Percentiles rank a stretch among this genome's conserved stretches.
Conservation (phyloP, 345 rosid genomes). For the Mallotus nudiflorus region DNA sequence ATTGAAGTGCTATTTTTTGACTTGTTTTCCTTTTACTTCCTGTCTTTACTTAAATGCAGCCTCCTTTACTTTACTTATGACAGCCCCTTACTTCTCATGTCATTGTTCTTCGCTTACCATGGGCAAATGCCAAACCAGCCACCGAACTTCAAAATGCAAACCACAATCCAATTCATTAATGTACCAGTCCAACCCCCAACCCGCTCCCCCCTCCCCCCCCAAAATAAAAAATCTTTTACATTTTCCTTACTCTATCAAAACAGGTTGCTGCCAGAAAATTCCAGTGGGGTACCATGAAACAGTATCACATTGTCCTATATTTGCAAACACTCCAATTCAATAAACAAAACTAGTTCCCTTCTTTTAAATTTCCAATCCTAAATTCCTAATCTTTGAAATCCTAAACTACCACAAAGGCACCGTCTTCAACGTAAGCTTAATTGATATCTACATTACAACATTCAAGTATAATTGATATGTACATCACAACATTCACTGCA, state of each 20-base stretch:
- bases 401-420: background rate
- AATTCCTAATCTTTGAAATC: background rate
- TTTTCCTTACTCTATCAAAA: too few species aligned
- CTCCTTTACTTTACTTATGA: too few species aligned
- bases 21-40: too few species aligned
- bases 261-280: too few species aligned
- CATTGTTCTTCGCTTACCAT: background rate
- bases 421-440: too few species aligned
- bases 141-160: background rate
- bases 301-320: background rate
- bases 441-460: too few species aligned
- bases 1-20: too few species aligned
- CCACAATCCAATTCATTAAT: background rate
- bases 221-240: too few species aligned
- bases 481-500: background rate
- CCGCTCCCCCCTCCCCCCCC: too few species aligned
- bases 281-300: too few species aligned
- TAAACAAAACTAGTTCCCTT: background rate
- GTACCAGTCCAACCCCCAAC: background rate
- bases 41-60: too few species aligned
- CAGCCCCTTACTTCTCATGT: too few species aligned
- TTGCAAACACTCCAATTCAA: background rate
- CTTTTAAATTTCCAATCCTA: background rate
- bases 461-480: background rate
- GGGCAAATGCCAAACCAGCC: background rate